phyloP scores from a whole-genome alignment of 495 filamentous ascomycete species.

The Cryomyces minteri region DNA sequence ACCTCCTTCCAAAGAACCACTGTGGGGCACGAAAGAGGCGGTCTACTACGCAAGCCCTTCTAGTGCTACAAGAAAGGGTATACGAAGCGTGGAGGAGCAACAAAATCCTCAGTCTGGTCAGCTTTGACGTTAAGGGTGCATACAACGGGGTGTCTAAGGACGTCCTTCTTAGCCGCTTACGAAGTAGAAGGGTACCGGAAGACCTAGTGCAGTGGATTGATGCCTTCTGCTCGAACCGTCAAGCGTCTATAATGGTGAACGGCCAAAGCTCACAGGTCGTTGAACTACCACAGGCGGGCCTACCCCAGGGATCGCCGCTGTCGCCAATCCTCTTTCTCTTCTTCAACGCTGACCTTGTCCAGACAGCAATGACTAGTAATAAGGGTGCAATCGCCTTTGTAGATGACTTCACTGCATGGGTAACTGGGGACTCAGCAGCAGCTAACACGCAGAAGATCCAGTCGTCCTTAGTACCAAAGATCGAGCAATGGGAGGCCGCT shows the following conservation, averaged over 20 bases:
- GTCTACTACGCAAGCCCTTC: conserved; percentile 7
- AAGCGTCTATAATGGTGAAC: conserved; percentile 12
- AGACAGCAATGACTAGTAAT: conserved; percentile 3
- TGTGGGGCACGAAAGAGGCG: conserved; percentile 13
- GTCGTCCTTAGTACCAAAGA: conserved; percentile 6
- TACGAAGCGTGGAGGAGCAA: conserved; percentile 13
- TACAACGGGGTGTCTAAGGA: conserved; percentile 23
- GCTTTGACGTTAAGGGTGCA: conserved; percentile 25
- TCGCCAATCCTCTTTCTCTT: conserved; percentile 16
- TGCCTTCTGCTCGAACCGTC: conserved; percentile 13
- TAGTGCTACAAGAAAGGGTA: conserved; percentile 15
- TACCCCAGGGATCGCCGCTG: conserved; percentile 15
- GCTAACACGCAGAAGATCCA: conserved; percentile 9
- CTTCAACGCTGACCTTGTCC: conserved; percentile 16
- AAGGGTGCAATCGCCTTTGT: conserved; percentile 10
- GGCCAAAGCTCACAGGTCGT: neutral
- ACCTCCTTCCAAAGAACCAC: conserved; percentile 11
- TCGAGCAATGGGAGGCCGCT: conserved; percentile 8
- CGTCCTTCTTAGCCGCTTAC: conserved; percentile 17
- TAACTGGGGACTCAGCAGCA: conserved; percentile 5
- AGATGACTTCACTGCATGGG: conserved; percentile 12
- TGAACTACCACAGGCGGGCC: conserved; percentile 7
- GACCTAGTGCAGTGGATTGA: conserved; percentile 16
- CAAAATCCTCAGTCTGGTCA: conserved; percentile 17
- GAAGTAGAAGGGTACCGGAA: conserved; percentile 15